Evolutionary conservation across 768 basidiomycete genomes (phyloP), one percentile per base, ranked within the genome.

Genomic region (Naganishia onofrii): DNA sequence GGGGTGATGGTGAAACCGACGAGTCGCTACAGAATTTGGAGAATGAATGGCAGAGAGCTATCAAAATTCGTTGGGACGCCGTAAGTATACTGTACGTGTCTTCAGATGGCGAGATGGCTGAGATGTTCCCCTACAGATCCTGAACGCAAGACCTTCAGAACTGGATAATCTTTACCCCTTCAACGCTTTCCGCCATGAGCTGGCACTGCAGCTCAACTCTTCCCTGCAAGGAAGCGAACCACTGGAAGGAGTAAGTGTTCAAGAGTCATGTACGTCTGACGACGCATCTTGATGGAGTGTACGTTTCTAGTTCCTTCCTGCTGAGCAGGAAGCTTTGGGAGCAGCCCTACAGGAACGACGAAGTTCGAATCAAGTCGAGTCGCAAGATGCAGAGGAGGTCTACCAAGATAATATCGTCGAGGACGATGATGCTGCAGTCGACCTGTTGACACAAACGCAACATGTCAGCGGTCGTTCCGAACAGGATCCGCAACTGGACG

Each of bases 401-500:
- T 19, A 46, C n/a, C 7, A 42, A 46, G 36, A 23, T 26, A 13
- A 10, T 21, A n/a, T 36, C 29, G 17, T 58, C 26, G 57, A 58
- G 13, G 57, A 58, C 21, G 57, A 58, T 23, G 60, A 63, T 15
- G 60, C 60, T 21, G 60, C 48, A 51, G 48, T 63, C 13, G 60
- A 63, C 38, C 60, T 63, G 23, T 29, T 63, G 38, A 63, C 60
- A 0, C 60, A 63, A 44, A 44, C 60, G 2, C 60, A 63, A 26
- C 60, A 44, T n/a, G 60, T 63, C 38, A 63, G 60, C 21, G 60
- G 60, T 7, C 60, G 60, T 23, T 63, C 60, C 38, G 60, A 63
- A 6, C 23, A 63, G 29, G 60, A 63, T 42, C 10, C 46, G 17
- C 23, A 3, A 9, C 12, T 28, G 3, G 9, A 44, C 26, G 2